Conservation (phyloP, 768 basidiomycete species). For the Phylloporus rhodoxanthus region DNA sequence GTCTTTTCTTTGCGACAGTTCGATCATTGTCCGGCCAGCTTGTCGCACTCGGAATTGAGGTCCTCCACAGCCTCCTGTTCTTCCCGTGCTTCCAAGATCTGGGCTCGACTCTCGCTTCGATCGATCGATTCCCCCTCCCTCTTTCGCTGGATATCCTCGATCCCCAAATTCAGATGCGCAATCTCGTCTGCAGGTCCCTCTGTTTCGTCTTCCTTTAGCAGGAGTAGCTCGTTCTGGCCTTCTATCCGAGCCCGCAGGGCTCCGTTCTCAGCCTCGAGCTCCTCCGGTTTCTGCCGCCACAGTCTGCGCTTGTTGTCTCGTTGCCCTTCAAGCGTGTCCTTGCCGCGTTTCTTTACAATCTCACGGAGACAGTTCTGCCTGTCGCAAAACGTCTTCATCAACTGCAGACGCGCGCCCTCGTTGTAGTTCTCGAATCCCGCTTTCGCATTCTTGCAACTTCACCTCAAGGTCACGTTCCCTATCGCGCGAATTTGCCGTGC, state of each 20-base stretch:
- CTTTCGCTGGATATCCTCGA: slow-evolving; percentile 61
- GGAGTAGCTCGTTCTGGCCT: slow-evolving; percentile 53
- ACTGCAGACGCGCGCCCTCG: slow-evolving; percentile 38
- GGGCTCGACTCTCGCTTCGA: slow-evolving; percentile 67
- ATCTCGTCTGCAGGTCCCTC: slow-evolving; percentile 64
- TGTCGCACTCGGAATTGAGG: slow-evolving; percentile 66
- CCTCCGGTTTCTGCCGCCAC: slow-evolving; percentile 46
- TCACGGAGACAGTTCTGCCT: slow-evolving; percentile 59
- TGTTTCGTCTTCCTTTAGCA: slow-evolving; percentile 61
- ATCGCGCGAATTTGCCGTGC: slow-evolving; percentile 34
- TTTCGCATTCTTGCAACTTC: slow-evolving; percentile 66
- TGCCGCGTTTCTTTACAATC: slow-evolving; percentile 53
- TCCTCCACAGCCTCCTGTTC: slow-evolving; percentile 75
- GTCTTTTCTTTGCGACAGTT: slow-evolving; percentile 81
- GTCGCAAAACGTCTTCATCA: slow-evolving; percentile 49
- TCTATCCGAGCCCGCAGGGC: slow-evolving; percentile 54
- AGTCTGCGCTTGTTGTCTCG: slow-evolving; percentile 39
- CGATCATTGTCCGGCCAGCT: slow-evolving; percentile 73
- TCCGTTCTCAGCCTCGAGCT: slow-evolving; percentile 58
- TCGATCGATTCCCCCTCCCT: slow-evolving; percentile 60
- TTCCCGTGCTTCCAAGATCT: slow-evolving; percentile 65
- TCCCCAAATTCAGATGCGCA: slow-evolving; percentile 54
- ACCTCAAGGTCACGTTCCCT: slow-evolving; percentile 75
- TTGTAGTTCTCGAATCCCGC: slow-evolving; percentile 61
- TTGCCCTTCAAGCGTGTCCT: slow-evolving; percentile 36